Conservation (phyloP, 2,329 filamentous ascomycete species). For the Aquanectria penicillioides region DNA sequence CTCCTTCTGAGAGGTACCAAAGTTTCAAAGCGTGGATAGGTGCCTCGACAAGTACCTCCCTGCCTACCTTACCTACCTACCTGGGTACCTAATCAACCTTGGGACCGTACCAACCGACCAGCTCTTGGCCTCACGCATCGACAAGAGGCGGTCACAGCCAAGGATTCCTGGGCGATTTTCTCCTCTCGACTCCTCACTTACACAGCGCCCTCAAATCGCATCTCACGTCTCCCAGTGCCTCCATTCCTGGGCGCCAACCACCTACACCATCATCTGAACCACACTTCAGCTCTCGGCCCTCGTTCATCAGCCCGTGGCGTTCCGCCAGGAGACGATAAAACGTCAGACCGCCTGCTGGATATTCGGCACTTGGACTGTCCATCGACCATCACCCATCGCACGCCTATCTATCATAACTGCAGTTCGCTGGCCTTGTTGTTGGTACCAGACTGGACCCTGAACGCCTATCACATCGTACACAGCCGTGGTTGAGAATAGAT, state of each 20-base stretch:
- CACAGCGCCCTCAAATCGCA: no score
- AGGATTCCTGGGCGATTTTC: constrained; percentile 1
- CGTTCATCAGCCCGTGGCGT: constrained; percentile 29
- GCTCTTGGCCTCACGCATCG: background rate
- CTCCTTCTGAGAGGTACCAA: background rate
- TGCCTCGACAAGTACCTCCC: background rate
- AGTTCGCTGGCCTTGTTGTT: constrained; percentile 28
- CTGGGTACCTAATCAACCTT: no score
- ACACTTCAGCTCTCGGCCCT: constrained; percentile 26
- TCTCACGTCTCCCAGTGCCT: constrained; percentile 6
- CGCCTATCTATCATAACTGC: constrained; percentile 24
- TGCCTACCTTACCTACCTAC: background rate
- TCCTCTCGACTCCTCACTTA: constrained; percentile 22
- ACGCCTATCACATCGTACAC: no score
- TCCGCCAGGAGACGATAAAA: constrained; percentile 39
- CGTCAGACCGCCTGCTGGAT: constrained; percentile 37
- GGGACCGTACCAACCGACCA: constrained; percentile 12
- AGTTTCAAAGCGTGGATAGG: background rate
- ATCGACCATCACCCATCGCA: constrained; percentile 21
- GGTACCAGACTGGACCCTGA: background rate
- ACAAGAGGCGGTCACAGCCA: constrained; percentile 19
- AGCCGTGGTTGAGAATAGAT: no score
- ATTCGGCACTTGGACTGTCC: constrained; percentile 19
- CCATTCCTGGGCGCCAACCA: constrained; percentile 15
- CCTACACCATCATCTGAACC: constrained; percentile 27